phyloP scores from a whole-genome alignment of 169 alveolate genomes.

The Ophryocystis elektroscirrha region DNA sequence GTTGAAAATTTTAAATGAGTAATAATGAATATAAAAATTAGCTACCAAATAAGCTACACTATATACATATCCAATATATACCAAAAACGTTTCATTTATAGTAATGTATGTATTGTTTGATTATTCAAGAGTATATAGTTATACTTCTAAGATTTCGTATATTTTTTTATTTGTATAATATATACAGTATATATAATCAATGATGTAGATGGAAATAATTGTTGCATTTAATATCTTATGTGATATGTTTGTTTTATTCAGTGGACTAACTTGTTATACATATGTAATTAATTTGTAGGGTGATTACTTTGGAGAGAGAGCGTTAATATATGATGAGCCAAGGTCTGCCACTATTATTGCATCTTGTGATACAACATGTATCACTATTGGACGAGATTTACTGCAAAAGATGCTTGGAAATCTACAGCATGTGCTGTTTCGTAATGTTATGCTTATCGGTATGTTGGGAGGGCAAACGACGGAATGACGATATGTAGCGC shows the following conservation, averaged over 20 bases:
- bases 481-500: conserved; percentile 16
- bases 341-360: conserved; percentile 74
- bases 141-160: too few relatives aligned
- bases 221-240: neutral
- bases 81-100: too few relatives aligned
- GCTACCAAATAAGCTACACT: too few relatives aligned
- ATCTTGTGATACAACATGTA: conserved; percentile 44
- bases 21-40: neutral
- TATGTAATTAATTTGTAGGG: conserved; percentile 34
- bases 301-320: conserved; percentile 72
- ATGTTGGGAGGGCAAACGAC: neutral
- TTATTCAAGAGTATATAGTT: too few relatives aligned
- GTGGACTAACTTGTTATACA: neutral
- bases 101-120: too few relatives aligned
- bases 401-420: conserved; percentile 51
- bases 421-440: conserved; percentile 48
- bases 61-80: too few relatives aligned
- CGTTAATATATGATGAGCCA: conserved; percentile 63
- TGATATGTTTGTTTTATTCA: neutral
- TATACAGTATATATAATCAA: too few relatives aligned
- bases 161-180: too few relatives aligned
- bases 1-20: neutral
- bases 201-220: neutral
- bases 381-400: conserved; percentile 37
- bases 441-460: conserved; percentile 42